phyloP scores from a whole-genome alignment of 768 basidiomycete genomes.

The Panaeolus cyanescens region DNA sequence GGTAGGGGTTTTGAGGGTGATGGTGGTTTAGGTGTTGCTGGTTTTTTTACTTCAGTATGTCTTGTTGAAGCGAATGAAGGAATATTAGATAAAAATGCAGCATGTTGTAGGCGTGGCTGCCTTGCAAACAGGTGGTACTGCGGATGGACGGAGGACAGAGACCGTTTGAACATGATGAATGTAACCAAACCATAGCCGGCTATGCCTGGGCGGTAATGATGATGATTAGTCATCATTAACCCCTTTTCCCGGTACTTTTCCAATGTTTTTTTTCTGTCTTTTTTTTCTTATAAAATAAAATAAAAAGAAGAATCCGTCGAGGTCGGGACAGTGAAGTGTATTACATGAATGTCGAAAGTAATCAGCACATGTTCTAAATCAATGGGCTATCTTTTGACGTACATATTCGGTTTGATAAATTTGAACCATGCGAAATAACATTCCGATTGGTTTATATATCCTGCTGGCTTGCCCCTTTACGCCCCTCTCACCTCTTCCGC shows the following conservation, averaged over 20 bases:
- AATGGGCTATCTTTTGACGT: background rate
- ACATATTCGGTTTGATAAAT: background rate
- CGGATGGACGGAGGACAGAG: background rate
- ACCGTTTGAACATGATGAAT: background rate
- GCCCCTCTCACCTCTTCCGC: slow-evolving; percentile 23
- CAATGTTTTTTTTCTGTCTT: too few species aligned
- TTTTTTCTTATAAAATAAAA: background rate
- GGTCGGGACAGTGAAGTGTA: background rate
- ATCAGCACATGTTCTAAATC: background rate
- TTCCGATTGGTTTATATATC: slow-evolving; percentile 8
- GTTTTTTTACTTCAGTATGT: slow-evolving; percentile 7
- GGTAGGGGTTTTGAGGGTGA: background rate
- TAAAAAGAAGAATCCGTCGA: background rate
- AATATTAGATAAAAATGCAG: background rate
- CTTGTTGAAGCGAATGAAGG: background rate
- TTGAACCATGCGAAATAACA: slow-evolving; percentile 3
- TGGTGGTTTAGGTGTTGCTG: slow-evolving; percentile 12
- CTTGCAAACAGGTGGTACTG: background rate
- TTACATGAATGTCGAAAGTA: background rate
- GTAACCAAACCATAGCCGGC: too few species aligned
- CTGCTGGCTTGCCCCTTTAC: slow-evolving; percentile 20
- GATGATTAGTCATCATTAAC: background rate
- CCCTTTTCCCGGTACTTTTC: too few species aligned
- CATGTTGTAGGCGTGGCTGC: background rate
- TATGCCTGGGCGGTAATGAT: background rate